These are phyloP conservation scores for Roridomyces roridus DNA, from an alignment of 768 basidiomycete species.

Conservation along the genomic window DNA sequence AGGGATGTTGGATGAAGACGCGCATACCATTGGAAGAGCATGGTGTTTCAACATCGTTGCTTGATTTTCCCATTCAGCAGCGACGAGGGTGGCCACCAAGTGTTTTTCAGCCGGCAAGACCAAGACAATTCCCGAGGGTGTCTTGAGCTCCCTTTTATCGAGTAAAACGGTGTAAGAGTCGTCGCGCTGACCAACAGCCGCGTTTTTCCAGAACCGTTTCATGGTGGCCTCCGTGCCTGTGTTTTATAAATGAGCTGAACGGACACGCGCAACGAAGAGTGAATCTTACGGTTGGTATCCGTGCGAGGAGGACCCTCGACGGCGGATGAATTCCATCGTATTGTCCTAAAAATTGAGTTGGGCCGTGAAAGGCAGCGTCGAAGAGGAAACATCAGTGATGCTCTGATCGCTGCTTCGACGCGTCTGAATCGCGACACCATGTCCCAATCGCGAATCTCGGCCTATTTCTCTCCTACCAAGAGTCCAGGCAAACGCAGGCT, in stretches of 20 bases:
- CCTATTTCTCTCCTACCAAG: conserved; percentile 42
- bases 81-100: conserved; percentile 83
- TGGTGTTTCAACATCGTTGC: conserved; percentile 85
- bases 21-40: conserved; percentile 84
- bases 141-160: conserved; percentile 86
- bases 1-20: not conserved
- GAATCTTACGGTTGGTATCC: conserved; percentile 67
- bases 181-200: conserved; percentile 69
- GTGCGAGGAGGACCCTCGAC: conserved; percentile 55
- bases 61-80: conserved; percentile 97
- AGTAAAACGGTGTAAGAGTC: conserved; percentile 69
- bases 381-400: no score
- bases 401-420: not conserved
- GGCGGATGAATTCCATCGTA: conserved; percentile 33
- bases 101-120: conserved; percentile 72
- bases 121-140: conserved; percentile 82
- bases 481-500: conserved; percentile 15
- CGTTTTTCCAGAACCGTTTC: conserved; percentile 94
- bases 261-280: no score
- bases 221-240: conserved; percentile 86
- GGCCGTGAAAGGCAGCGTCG: not conserved
- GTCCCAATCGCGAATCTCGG: conserved; percentile 46
- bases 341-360: not conserved
- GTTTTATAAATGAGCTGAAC: not conserved
- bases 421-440: not conserved